phyloP scores from a whole-genome alignment of 805 yeast species.

The Candida glaebosa region DNA sequence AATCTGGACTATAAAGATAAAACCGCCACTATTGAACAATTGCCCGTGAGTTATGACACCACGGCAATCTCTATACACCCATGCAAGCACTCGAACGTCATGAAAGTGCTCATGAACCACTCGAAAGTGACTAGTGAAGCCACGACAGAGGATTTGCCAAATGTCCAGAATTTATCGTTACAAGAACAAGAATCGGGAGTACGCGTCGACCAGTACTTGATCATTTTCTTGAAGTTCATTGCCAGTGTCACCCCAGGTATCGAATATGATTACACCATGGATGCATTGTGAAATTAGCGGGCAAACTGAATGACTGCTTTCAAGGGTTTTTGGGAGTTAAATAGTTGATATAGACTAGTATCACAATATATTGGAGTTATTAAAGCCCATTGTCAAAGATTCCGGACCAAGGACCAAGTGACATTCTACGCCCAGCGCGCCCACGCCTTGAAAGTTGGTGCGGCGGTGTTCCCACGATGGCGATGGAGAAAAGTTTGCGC shows the following conservation, averaged over 20 bases:
- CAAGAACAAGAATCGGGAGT: slow-evolving; percentile 44
- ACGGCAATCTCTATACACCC: slow-evolving; percentile 93
- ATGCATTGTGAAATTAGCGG: slow-evolving; percentile 77
- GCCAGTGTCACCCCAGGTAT: slow-evolving; percentile 98
- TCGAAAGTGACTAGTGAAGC: slow-evolving; percentile 51
- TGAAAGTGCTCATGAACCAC: slow-evolving; percentile 77
- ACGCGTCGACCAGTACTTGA: slow-evolving; percentile 86
- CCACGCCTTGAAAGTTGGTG: no score
- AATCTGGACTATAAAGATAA: slow-evolving; percentile 88
- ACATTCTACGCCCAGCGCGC: no score
- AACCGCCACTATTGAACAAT: slow-evolving; percentile 92
- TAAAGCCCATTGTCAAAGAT: no score
- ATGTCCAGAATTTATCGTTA: slow-evolving; percentile 47
- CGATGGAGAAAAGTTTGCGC: no score
- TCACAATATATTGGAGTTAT: not conserved
- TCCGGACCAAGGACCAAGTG: no score
- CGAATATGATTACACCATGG: slow-evolving; percentile 98
- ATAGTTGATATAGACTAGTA: slow-evolving; percentile 1
- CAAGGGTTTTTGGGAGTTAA: not conserved
- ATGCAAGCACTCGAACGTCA: slow-evolving; percentile 91
- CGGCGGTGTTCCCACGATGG: no score
- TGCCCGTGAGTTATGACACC: slow-evolving; percentile 76
- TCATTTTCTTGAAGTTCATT: slow-evolving; percentile 88
- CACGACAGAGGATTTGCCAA: slow-evolving; percentile 47
- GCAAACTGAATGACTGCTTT: no score